phyloP scores from a whole-genome alignment of 2,329 filamentous ascomycete genomes.

The Fusarium poae region DNA sequence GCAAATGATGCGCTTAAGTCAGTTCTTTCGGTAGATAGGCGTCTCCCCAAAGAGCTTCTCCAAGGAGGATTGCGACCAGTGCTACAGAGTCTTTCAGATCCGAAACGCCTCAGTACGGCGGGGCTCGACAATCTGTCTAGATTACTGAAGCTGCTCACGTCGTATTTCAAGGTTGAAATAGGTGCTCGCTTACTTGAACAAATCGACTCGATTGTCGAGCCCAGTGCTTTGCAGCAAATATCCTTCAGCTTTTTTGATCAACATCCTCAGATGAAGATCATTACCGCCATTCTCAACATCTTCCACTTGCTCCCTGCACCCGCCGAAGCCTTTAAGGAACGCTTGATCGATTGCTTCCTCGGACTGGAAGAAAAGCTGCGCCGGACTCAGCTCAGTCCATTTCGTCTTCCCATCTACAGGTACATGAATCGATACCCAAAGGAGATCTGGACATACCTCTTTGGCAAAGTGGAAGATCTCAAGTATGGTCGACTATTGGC shows the following conservation, averaged over 20 bases:
- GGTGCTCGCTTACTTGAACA: constrained; percentile 93
- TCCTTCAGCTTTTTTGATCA: constrained; percentile 97
- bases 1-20: constrained; percentile 91
- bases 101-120: constrained; percentile 87
- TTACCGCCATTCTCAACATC: constrained; percentile 94
- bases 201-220: constrained; percentile 89
- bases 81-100: constrained; percentile 95
- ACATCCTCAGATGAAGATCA: constrained; percentile 91
- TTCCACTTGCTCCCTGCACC: constrained; percentile 95
- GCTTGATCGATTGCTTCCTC: constrained; percentile 89
- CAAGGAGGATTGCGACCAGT: constrained; percentile 95
- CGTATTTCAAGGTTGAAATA: constrained; percentile 99
- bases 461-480: constrained; percentile 83
- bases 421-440: constrained; percentile 94
- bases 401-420: constrained; percentile 88
- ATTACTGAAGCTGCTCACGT: constrained; percentile 90
- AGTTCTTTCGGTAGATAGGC: constrained; percentile 88
- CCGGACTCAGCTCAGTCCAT: constrained; percentile 90
- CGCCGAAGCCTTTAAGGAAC: constrained; percentile 90
- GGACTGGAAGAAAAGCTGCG: constrained; percentile 87
- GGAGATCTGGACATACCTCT: constrained; percentile 85
- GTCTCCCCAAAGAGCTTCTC: constrained; percentile 93
- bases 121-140: constrained; percentile 92
- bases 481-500: constrained; percentile 92
- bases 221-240: constrained; percentile 83